phyloP scores from a whole-genome alignment of 345 rosid genomes.

The Salix arbutifolia region DNA sequence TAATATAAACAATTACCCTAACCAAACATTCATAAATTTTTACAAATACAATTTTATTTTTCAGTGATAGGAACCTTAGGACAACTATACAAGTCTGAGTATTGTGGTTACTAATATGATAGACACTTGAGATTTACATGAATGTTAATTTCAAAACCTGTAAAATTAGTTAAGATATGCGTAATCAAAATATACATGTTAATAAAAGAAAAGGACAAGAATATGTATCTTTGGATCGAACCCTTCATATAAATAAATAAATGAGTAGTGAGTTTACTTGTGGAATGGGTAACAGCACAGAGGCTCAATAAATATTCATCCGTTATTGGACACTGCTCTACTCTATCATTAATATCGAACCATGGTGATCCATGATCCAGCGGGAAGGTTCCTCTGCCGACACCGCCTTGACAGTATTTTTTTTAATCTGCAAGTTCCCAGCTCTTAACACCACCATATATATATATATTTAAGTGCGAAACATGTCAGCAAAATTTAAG shows the following conservation, averaged over 20 bases:
- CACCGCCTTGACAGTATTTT: background rate
- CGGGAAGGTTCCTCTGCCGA: conserved; percentile 35
- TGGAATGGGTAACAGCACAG: background rate
- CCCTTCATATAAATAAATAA: too few species aligned
- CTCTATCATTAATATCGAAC: conserved; percentile 2
- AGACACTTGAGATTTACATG: too few species aligned
- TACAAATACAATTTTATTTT: too few species aligned
- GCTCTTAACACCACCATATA: background rate
- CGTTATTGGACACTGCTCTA: background rate
- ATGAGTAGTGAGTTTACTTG: background rate
- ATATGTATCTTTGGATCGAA: too few species aligned
- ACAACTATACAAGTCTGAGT: too few species aligned
- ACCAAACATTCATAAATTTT: too few species aligned
- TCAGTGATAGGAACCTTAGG: too few species aligned
- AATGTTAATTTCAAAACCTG: too few species aligned
- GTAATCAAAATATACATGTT: too few species aligned
- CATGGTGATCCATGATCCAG: background rate
- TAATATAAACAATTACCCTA: too few species aligned
- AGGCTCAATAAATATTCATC: conserved; percentile 14
- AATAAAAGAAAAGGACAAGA: background rate
- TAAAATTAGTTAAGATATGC: accelerated
- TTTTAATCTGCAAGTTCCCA: background rate
- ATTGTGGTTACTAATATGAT: too few species aligned
- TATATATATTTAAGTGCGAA: conserved; percentile 8
- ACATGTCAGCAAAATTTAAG: conserved; percentile 10